Evolutionary conservation across 257 asterid species (phyloP).

Genomic region (Cordia subcordata): DNA sequence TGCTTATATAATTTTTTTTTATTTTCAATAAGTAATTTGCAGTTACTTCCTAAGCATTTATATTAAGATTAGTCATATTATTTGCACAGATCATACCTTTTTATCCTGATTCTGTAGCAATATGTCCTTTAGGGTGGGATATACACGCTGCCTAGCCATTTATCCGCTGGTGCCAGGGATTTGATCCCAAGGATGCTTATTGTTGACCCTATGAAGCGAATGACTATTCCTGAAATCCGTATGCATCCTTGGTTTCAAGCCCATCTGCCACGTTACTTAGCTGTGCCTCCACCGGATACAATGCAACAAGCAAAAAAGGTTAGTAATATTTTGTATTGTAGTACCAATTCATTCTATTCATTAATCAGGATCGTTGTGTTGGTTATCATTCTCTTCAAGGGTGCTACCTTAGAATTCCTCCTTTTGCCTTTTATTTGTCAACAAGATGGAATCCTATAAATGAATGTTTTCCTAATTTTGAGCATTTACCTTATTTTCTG

Average conservation of each 20-base stretch:
- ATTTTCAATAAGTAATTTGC: too few relatives aligned
- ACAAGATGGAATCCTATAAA: too few relatives aligned
- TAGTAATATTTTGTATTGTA: not conserved
- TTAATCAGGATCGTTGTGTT: not conserved
- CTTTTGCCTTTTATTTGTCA: not conserved
- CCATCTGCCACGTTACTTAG: constrained; percentile 85
- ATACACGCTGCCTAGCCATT: constrained; percentile 92
- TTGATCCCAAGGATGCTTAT: constrained; percentile 89
- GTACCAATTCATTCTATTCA: not conserved
- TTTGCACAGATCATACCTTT: not conserved
- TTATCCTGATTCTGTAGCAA: constrained; percentile 14
- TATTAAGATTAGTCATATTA: not conserved
- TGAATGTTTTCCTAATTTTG: not conserved
- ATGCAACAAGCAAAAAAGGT: constrained; percentile 91
- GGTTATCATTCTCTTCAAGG: not conserved
- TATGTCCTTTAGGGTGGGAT: constrained; percentile 68
- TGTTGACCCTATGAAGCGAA: constrained; percentile 89
- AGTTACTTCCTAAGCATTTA: too few relatives aligned
- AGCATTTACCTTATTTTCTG: too few relatives aligned
- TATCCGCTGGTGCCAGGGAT: constrained; percentile 86
- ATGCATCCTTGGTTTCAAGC: constrained; percentile 86
- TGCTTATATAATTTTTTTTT: too few relatives aligned
- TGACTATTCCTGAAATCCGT: constrained; percentile 90
- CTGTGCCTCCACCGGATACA: constrained; percentile 91
- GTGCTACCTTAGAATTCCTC: not conserved